These are phyloP conservation scores for Lactarius indigo DNA, from an alignment of 768 basidiomycete species.

Conservation along the genomic window DNA sequence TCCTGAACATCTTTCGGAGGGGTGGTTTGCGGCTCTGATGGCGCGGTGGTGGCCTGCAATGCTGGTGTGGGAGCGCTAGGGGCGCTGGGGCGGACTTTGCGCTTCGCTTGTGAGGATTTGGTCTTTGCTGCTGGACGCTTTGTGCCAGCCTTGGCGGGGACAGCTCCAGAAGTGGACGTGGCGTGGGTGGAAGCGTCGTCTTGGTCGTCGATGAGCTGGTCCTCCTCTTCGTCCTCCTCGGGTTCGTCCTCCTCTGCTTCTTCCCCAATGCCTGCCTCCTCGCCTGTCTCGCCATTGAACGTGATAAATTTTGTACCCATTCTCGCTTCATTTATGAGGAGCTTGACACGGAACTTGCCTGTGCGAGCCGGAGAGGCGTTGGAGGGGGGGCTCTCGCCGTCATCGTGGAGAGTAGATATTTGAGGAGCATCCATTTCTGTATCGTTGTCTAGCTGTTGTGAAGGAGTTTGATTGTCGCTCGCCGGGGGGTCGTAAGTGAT, in stretches of 20 bases:
- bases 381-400: slow-evolving; percentile 63
- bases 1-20: slow-evolving; percentile 11
- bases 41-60: not conserved
- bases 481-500: slow-evolving; percentile 42
- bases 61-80: not conserved
- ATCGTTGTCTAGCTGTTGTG: slow-evolving; percentile 37
- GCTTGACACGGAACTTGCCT: slow-evolving; percentile 47
- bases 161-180: slow-evolving; percentile 30
- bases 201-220: slow-evolving; percentile 78
- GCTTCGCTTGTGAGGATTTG: slow-evolving; percentile 21
- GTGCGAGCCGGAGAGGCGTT: slow-evolving; percentile 31
- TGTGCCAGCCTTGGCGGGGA: slow-evolving; percentile 34
- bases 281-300: slow-evolving; percentile 28
- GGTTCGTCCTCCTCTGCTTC: slow-evolving; percentile 50
- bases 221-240: slow-evolving; percentile 69
- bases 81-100: slow-evolving; percentile 20
- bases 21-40: slow-evolving; percentile 2
- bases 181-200: slow-evolving; percentile 33
- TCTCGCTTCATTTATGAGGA: slow-evolving; percentile 46
- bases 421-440: slow-evolving; percentile 77
- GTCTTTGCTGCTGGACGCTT: slow-evolving; percentile 28
- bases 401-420: slow-evolving; percentile 74
- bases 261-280: slow-evolving; percentile 22
- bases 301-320: slow-evolving; percentile 36
- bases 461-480: slow-evolving; percentile 4